These are phyloP conservation scores for Magnusiomyces suaveolens DNA, from an alignment of 1,139 yeast species.

Conservation along the genomic window DNA sequence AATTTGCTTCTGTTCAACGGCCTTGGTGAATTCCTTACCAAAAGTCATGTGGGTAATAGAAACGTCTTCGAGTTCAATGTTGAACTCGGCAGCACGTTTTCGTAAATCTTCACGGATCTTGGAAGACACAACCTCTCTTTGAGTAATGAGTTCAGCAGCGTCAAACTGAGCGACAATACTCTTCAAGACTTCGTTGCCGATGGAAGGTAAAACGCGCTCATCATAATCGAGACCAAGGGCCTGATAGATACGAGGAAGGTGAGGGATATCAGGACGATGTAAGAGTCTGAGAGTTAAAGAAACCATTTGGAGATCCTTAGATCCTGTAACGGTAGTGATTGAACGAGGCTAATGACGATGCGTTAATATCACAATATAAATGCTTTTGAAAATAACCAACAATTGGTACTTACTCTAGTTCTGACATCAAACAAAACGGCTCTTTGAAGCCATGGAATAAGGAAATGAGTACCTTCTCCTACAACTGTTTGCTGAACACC, in stretches of 20 bases:
- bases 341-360: constrained; percentile 56
- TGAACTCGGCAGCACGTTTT: constrained; percentile 76
- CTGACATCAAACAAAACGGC: constrained; percentile 87
- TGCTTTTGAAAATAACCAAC: neutral
- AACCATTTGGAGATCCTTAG: constrained; percentile 93
- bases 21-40: constrained; percentile 93
- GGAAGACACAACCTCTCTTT: constrained; percentile 89
- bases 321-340: constrained; percentile 91
- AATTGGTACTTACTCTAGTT: constrained; percentile 33
- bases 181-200: constrained; percentile 92
- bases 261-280: constrained; percentile 84
- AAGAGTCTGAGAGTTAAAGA: constrained; percentile 85
- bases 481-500: constrained; percentile 83
- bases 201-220: constrained; percentile 93
- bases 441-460: constrained; percentile 91
- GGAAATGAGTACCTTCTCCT: constrained; percentile 95
- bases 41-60: constrained; percentile 97
- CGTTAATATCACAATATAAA: constrained; percentile 12
- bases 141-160: constrained; percentile 95
- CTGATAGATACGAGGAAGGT: constrained; percentile 82
- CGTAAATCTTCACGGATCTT: constrained; percentile 81
- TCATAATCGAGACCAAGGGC: constrained; percentile 87
- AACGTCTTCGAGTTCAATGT: constrained; percentile 88
- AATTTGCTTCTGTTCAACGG: constrained; percentile 97
- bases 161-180: constrained; percentile 96